Conservation (phyloP, 2,329 filamentous ascomycete genomes). For the Trichophyton equinum region DNA sequence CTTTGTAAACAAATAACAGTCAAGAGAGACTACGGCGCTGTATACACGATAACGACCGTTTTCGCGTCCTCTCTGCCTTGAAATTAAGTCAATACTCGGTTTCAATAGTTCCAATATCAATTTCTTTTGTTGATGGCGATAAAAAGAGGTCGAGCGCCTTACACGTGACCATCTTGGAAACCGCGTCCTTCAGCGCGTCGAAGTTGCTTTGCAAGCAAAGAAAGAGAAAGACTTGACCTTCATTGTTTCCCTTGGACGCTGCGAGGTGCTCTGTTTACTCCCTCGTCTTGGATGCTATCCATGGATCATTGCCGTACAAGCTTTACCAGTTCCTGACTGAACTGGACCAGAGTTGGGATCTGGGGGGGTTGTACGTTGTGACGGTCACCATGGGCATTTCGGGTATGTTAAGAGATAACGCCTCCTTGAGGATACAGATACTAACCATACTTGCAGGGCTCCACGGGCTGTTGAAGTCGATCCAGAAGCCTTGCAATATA, state of each 20-base stretch:
- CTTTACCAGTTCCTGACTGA: constrained; percentile 7
- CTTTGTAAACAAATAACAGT: not conserved
- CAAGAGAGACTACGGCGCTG: not conserved
- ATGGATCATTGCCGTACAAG: not conserved
- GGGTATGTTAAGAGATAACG: constrained; percentile 20
- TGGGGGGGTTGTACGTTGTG: not conserved
- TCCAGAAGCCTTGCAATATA: constrained; percentile 75
- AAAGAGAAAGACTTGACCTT: not conserved
- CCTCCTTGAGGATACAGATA: not conserved
- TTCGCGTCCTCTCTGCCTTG: not conserved
- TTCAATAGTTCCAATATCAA: not conserved
- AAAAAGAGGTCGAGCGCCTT: not conserved
- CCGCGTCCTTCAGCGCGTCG: not conserved
- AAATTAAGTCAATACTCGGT: not conserved
- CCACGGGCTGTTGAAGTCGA: constrained; percentile 85
- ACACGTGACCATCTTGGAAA: not conserved
- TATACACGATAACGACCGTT: not conserved
- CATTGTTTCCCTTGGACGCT: not conserved
- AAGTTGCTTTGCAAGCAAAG: not conserved
- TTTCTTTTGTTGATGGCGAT: not conserved
- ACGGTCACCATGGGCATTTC: constrained; percentile 32
- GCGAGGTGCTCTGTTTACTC: not conserved
- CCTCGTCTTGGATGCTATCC: not conserved
- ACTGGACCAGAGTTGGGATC: constrained; percentile 7
- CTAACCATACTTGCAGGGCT: constrained; percentile 47